Evolutionary conservation across 345 rosid genomes (phyloP).

Genomic region (Mangifera indica): DNA sequence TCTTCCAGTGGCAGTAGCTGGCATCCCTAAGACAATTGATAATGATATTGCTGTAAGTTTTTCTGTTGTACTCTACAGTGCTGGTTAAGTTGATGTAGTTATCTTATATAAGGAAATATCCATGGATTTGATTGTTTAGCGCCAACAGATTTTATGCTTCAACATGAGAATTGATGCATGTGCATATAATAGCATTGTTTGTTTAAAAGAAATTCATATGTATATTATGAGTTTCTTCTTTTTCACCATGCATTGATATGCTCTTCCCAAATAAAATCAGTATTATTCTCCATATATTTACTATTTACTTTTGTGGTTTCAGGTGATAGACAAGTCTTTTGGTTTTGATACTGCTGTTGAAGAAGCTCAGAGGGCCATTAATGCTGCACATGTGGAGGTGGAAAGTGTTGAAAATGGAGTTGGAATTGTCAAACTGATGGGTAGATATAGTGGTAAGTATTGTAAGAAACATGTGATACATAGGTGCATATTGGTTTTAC

Average conservation of each 20-base stretch:
- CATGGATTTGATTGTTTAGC: not conserved
- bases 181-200: not conserved
- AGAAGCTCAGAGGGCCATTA: constrained; percentile 95
- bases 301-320: constrained; percentile 3
- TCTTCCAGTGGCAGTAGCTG: constrained; percentile 82
- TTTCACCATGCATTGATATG: not conserved
- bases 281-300: not conserved
- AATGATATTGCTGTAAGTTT: constrained; percentile 82
- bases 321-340: constrained; percentile 96
- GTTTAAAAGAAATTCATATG: not conserved
- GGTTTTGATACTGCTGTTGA: constrained; percentile 98
- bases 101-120: not conserved
- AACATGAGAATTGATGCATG: not conserved
- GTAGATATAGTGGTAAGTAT: constrained; percentile 87
- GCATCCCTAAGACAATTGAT: constrained; percentile 90
- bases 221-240: constrained; percentile 1
- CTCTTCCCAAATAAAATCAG: not conserved
- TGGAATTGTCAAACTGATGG: constrained; percentile 94
- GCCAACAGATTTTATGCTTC: not conserved
- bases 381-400: constrained; percentile 96
- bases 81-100: constrained; percentile 5
- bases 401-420: constrained; percentile 97
- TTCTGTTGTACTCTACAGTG: constrained; percentile 14
- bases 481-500: not conserved
- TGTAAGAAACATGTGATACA: constrained; percentile 9